Percentiles rank a stretch among this genome's conserved stretches.
phyloP scores from a whole-genome alignment of 1,284 basidiomycete genomes.

The Apiotrichum veenhuisii region DNA sequence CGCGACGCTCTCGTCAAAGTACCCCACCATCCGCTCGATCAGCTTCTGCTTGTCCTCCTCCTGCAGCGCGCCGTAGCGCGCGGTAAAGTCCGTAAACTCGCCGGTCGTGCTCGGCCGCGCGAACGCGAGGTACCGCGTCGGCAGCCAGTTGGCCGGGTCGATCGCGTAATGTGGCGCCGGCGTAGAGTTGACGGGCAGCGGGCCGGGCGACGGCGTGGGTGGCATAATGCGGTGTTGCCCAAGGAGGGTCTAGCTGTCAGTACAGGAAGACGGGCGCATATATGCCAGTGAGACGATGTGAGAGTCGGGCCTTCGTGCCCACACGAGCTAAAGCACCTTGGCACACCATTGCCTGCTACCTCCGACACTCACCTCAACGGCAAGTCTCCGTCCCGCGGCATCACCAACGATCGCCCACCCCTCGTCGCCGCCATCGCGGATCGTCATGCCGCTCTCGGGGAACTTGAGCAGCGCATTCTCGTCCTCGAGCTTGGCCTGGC shows the following conservation, averaged over 20 bases:
- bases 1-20: not conserved
- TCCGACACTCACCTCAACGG: constrained; percentile 58
- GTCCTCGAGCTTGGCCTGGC: constrained; percentile 18
- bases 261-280: too few relatives aligned
- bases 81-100: constrained; percentile 87
- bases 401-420: constrained; percentile 68
- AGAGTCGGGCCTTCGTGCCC: too few relatives aligned
- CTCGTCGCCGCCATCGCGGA: constrained; percentile 52
- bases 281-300: too few relatives aligned
- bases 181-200: constrained; percentile 61
- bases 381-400: constrained; percentile 55
- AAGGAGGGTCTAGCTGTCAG: constrained; percentile 58
- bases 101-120: constrained; percentile 62
- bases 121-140: constrained; percentile 68
- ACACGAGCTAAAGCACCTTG: too few relatives aligned
- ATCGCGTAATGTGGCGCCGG: constrained; percentile 9
- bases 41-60: constrained; percentile 67
- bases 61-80: constrained; percentile 77
- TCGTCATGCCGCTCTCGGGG: constrained; percentile 58
- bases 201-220: constrained; percentile 57
- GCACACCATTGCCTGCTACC: too few relatives aligned
- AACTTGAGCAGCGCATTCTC: constrained; percentile 47
- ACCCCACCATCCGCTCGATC: not conserved
- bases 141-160: constrained; percentile 27
- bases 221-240: constrained; percentile 67